Conservation (phyloP, 495 filamentous ascomycete genomes). For the Aspergillus coremiiformis region DNA sequence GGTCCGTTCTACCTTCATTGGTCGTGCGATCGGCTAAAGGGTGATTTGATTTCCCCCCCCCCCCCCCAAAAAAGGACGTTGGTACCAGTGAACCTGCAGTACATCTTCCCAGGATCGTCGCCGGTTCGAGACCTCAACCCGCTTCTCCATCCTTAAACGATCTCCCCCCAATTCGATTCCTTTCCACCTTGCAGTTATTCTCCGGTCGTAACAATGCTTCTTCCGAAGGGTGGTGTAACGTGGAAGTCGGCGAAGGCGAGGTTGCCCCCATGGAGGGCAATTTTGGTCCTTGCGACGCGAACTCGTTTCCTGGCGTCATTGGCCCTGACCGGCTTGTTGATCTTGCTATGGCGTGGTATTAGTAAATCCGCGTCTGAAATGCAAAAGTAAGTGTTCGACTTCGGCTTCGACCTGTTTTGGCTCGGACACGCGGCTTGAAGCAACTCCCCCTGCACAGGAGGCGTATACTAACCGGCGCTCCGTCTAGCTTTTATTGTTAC, state of each 20-base stretch:
- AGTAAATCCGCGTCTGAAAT: constrained; percentile 75
- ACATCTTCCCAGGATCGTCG: constrained; percentile 14
- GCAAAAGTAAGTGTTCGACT: constrained; percentile 62
- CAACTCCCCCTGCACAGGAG: neutral
- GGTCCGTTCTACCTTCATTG: neutral
- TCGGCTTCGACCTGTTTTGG: neutral
- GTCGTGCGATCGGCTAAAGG: constrained; percentile 2
- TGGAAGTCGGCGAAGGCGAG: constrained; percentile 85
- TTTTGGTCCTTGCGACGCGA: constrained; percentile 68
- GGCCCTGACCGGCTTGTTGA: constrained; percentile 60
- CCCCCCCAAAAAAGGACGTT: too few species aligned
- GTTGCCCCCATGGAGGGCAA: constrained; percentile 73
- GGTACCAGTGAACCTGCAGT: constrained; percentile 4
- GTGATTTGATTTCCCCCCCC: constrained; percentile 4
- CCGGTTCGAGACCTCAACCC: constrained; percentile 8
- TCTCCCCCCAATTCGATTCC: constrained; percentile 4
- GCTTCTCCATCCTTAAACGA: neutral
- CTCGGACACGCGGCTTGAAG: neutral
- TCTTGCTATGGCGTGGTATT: constrained; percentile 88
- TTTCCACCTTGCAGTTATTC: constrained; percentile 2
- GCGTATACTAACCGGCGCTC: neutral
- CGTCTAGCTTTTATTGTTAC: constrained; percentile 86
- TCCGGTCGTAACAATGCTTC: constrained; percentile 48
- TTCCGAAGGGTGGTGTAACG: constrained; percentile 81
- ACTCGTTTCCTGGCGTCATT: constrained; percentile 73